Evolutionary conservation across 371 early-diverging fungal species (phyloP).

Genomic region (Entomophthora muscae): DNA sequence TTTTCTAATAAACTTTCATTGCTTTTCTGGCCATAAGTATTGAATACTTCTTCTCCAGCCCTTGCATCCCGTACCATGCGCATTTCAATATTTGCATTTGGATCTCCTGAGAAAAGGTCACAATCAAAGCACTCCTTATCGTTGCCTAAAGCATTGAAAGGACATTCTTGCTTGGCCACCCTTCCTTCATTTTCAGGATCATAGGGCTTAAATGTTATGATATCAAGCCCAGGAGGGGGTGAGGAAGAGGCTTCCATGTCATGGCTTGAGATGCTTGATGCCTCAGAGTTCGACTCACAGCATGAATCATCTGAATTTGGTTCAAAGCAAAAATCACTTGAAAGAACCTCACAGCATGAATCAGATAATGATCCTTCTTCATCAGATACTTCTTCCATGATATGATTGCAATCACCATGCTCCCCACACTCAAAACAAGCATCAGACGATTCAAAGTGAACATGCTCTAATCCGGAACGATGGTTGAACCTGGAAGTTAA

Average conservation of each 20-base stretch:
- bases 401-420: conserved; percentile 8
- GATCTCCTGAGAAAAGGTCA: conserved; percentile 20
- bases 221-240: background rate
- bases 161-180: conserved; percentile 18
- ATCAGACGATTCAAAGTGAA: conserved; percentile 8
- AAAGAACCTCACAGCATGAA: no score
- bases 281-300: no score
- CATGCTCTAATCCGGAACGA: conserved; percentile 2
- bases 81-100: conserved; percentile 48
- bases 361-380: no score
- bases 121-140: conserved; percentile 23
- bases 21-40: conserved; percentile 65
- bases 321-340: no score
- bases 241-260: background rate
- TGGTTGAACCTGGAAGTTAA: conserved; percentile 8
- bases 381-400: conserved; percentile 9
- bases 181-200: conserved; percentile 1
- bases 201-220: background rate
- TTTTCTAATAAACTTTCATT: conserved; percentile 49
- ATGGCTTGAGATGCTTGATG: background rate
- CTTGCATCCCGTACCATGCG: conserved; percentile 35
- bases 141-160: conserved; percentile 16
- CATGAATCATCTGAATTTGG: no score
- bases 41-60: conserved; percentile 59
- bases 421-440: conserved; percentile 8